Percentiles rank a stretch among this genome's conserved stretches.
Conservation (phyloP, 306 rosid genomes). For the Astragalus glycyphyllos region DNA sequence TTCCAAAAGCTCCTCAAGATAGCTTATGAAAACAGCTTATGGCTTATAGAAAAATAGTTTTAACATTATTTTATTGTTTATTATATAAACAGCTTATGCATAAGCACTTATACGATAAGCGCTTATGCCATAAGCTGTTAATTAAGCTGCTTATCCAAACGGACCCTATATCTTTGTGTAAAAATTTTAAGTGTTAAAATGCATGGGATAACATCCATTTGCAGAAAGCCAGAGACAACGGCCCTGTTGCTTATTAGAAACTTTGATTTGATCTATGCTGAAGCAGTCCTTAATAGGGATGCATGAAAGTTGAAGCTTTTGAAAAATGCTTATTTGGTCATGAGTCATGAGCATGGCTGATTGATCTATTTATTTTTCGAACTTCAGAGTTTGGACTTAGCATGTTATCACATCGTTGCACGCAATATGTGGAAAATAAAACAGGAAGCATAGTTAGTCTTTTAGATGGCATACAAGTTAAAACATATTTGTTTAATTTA, state of each 20-base stretch:
- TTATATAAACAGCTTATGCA: no score
- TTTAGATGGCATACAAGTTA: conserved; percentile 29
- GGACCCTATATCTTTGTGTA: background rate
- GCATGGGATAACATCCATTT: background rate
- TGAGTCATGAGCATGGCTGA: conserved; percentile 28
- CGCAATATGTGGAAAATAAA: conserved; percentile 27
- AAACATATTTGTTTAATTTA: conserved; percentile 20
- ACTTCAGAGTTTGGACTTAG: background rate
- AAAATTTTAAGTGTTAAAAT: conserved; percentile 14
- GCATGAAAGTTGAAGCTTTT: conserved; percentile 5
- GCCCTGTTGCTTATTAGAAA: background rate
- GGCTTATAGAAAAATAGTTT: no score
- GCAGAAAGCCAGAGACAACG: conserved; percentile 1
- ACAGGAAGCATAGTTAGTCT: background rate
- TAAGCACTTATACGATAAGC: no score
- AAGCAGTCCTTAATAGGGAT: conserved; percentile 18
- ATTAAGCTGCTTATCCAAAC: no score
- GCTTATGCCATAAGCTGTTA: no score
- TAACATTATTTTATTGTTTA: no score
- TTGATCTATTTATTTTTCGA: conserved; percentile 6
- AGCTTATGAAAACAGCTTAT: no score
- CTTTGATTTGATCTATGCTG: conserved; percentile 7
- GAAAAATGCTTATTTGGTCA: conserved; percentile 16
- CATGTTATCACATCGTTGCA: background rate
- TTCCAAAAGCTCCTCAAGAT: no score